Percentiles rank a stretch among this genome's conserved stretches.
Evolutionary conservation across 495 filamentous ascomycete genomes (phyloP).

Genomic region (Penicillium argentinense): DNA sequence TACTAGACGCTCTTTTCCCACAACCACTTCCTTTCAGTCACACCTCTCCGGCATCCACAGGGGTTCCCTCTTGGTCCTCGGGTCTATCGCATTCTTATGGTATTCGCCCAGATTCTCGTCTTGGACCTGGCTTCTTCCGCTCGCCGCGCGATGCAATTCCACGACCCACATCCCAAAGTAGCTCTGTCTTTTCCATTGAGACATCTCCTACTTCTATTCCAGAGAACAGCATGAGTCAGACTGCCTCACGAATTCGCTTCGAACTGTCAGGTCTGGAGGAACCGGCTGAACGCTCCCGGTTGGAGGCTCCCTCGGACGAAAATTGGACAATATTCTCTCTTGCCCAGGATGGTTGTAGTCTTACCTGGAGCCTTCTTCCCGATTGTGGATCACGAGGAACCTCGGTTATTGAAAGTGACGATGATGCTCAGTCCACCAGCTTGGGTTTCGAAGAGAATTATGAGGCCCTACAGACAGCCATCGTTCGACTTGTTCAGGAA

Average conservation of each 20-base stretch:
- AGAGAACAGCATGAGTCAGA: constrained; percentile 27
- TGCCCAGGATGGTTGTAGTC: constrained; percentile 63
- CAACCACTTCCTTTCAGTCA: constrained; percentile 24
- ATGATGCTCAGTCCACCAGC: constrained; percentile 62
- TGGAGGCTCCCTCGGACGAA: constrained; percentile 44
- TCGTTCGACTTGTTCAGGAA: constrained; percentile 78
- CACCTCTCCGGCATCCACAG: constrained; percentile 23
- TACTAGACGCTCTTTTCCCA: constrained; percentile 46
- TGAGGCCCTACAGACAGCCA: constrained; percentile 77
- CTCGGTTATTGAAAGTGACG: constrained; percentile 28
- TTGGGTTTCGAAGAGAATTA: constrained; percentile 78
- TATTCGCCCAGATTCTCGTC: constrained; percentile 11
- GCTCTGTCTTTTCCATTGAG: constrained; percentile 31
- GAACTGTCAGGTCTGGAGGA: constrained; percentile 43
- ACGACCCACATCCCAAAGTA: constrained; percentile 19
- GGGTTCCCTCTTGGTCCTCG: constrained; percentile 13
- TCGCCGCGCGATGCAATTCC: constrained; percentile 15
- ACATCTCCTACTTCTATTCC: constrained; percentile 24
- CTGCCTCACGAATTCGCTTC: constrained; percentile 45
- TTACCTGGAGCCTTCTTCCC: constrained; percentile 67
- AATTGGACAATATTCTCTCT: constrained; percentile 68
- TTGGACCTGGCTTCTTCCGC: constrained; percentile 33
- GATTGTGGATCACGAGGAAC: constrained; percentile 16
- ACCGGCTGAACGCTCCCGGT: constrained; percentile 27
- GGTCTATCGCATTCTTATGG: constrained; percentile 4